Evolutionary conservation across 352 stramenopile genomes (phyloP).

Genomic region (Phytophthora quininea): DNA sequence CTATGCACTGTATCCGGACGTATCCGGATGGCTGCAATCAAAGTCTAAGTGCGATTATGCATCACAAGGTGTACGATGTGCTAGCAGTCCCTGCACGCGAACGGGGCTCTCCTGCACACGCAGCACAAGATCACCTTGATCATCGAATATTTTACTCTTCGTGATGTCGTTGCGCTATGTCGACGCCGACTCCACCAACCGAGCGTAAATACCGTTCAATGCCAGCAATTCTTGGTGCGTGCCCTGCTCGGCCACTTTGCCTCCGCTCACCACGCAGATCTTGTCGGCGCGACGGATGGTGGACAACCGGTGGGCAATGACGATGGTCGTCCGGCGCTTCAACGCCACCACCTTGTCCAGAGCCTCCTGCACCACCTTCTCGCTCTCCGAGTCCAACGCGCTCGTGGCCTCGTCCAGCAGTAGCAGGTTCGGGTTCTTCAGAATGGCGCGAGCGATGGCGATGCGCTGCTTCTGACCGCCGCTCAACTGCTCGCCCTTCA

Average conservation of each 20-base stretch:
- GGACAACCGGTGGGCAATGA: constrained; percentile 39
- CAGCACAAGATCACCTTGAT: neutral
- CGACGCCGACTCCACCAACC: constrained; percentile 30
- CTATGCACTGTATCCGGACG: neutral
- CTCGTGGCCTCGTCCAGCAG: constrained; percentile 61
- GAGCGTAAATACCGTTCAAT: constrained; percentile 33
- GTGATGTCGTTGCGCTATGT: constrained; percentile 2
- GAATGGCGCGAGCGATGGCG: constrained; percentile 43
- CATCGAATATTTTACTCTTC: neutral
- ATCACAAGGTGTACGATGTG: neutral
- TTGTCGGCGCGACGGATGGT: constrained; percentile 87
- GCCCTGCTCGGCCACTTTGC: constrained; percentile 90
- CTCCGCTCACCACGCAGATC: constrained; percentile 94
- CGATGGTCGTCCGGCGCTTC: constrained; percentile 22
- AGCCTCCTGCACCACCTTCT: constrained; percentile 46
- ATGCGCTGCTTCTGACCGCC: constrained; percentile 54
- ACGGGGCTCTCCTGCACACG: neutral
- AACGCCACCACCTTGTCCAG: constrained; percentile 39
- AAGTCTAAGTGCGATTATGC: neutral
- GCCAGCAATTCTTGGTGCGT: constrained; percentile 90
- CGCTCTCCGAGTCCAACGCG: constrained; percentile 46
- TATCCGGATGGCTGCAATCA: neutral
- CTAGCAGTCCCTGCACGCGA: neutral
- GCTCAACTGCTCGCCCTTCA: constrained; percentile 38
- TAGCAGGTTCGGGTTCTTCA: constrained; percentile 52